Evolutionary conservation across 768 basidiomycete species (phyloP).

Genomic region (Polyporus arcularius): DNA sequence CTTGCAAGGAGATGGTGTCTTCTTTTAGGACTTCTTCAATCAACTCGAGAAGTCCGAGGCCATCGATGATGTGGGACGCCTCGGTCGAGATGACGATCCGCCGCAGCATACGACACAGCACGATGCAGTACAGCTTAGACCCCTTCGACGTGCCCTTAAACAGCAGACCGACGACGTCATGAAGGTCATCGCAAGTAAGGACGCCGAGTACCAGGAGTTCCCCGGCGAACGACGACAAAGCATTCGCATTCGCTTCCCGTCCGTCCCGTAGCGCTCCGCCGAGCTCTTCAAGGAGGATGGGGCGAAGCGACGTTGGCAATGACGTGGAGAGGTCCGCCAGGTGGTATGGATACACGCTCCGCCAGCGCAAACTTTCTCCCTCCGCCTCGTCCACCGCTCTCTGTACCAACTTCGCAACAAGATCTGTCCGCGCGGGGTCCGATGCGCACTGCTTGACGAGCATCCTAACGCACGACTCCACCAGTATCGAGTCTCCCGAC

Average conservation of each 20-base stretch:
- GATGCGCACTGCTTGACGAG: conserved; percentile 57
- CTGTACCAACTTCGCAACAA: conserved; percentile 55
- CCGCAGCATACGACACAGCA: conserved; percentile 24
- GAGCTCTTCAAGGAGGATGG: conserved; percentile 12
- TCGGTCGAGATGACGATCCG: conserved; percentile 23
- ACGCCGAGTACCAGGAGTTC: conserved; percentile 28
- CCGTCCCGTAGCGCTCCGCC: background rate
- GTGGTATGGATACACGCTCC: conserved; percentile 23
- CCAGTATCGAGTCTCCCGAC: conserved; percentile 47
- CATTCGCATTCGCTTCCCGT: background rate
- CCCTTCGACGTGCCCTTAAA: conserved; percentile 15
- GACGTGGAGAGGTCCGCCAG: conserved; percentile 22
- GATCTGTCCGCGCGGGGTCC: conserved; percentile 50
- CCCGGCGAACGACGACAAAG: conserved; percentile 21
- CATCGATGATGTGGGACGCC: conserved; percentile 22
- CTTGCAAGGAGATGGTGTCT: conserved; percentile 22
- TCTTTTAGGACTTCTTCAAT: conserved; percentile 24
- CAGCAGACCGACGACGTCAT: conserved; percentile 21
- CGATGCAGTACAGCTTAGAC: conserved; percentile 17
- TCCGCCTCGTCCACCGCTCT: conserved; percentile 46
- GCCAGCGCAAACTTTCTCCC: conserved; percentile 29
- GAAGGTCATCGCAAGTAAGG: conserved; percentile 23
- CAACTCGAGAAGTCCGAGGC: conserved; percentile 13
- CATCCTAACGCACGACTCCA: conserved; percentile 51
- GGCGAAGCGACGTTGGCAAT: conserved; percentile 17